Evolutionary conservation across 1,284 basidiomycete genomes (phyloP), one percentile per base, ranked within the genome.

Genomic region (Sporisorium iseilematis-ciliati): DNA sequence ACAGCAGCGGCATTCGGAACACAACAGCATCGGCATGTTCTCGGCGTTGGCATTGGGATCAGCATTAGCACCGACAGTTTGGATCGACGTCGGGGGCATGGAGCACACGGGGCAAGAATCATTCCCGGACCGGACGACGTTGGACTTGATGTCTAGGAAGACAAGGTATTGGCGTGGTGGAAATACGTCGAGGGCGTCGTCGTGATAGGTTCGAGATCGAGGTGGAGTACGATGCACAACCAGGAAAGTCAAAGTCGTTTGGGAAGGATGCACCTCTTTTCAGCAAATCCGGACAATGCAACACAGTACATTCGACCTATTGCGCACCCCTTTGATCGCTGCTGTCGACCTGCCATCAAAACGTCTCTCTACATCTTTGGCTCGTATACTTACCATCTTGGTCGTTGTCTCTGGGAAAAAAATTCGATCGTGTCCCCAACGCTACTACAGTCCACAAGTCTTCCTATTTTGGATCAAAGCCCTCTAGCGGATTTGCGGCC

Each of bases 401-500:
- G 62, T 51, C 45, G 67, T 70, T 70, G 67, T 51, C 25, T 56
- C 43, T 52, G 26, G 57, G 67, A 61, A 50, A 61, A 50, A 63
- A 70, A 61, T 20, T 79, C 80, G 67, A n/a, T 6, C 59, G 52
- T 63, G 55, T 84, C 54, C n/a, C n/a, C 16, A 33, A 41, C 53
- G 29, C 54, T 26, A 31, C 20, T 31, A 62, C 67, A 78, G 85
- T 86, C 86, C 79, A 89, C 90, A 96, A 88, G 89, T 99, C 88
- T 96, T 95, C 89, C 94, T 94, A 35, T 58, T 41, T 63, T 41
- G 80, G 83, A 83, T 79, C 79, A 82, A 85, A 85, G 81, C 80
- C 46, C 68, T 46, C 57, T 54, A 59, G 83, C 82, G 82, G 83
- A 85, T 85, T 85, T 83, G 74, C 79, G 82, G 82, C 77, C 75